Base-by-base conservation (phyloP, 2,329 filamentous ascomycete species). In the Lanzia echinophila region DNA sequence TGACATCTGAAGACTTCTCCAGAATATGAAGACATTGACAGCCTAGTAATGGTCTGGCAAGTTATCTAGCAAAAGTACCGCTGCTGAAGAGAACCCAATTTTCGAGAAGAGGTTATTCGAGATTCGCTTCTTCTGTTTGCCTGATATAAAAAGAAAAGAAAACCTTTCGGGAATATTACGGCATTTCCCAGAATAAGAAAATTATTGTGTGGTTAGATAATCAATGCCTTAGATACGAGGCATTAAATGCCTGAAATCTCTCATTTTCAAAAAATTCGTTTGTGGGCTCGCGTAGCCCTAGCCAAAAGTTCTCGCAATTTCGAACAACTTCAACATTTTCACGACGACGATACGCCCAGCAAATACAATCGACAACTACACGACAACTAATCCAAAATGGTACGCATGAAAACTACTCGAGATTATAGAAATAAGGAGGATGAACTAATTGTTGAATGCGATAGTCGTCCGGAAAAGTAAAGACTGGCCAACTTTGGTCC, bases 401-500 rank as follows among this genome's bases (percentile, higher is more conserved):
- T 54, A 54, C 41, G 51, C 45, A 36, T 20, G 15, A 41, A n/a
- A 24, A 20, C 39, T 19, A 50, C n/a, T 19, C 19, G 22, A 38
- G 20, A 12, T 11, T n/a, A 20, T 34, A 5, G 48, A 31, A 46
- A 52, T 44, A 11, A 46, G 36, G 36, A 54, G 49, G 41, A 50
- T 54, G 48, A 28, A 57, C 50, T 57, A 59, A 61, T 65, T 63
- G 66, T 66, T 64, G 52, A 64, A 70, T 70, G 71, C 59, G 72
- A 68, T 70, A 82, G 76, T 79, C 77, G 73, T 73, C 74, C 69
- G 70, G 72, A 69, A 86, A 85, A 84, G 90, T 99, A 79, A 97
- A 96, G 88, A 86, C 92, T 76, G 84, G 83, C 79, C 83, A 88
- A 79, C 90, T 99, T 77, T 97, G 94, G 94, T 85, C 84, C 81